phyloP scores from a whole-genome alignment of 805 yeast genomes.

The Ogataea paraovalis region DNA sequence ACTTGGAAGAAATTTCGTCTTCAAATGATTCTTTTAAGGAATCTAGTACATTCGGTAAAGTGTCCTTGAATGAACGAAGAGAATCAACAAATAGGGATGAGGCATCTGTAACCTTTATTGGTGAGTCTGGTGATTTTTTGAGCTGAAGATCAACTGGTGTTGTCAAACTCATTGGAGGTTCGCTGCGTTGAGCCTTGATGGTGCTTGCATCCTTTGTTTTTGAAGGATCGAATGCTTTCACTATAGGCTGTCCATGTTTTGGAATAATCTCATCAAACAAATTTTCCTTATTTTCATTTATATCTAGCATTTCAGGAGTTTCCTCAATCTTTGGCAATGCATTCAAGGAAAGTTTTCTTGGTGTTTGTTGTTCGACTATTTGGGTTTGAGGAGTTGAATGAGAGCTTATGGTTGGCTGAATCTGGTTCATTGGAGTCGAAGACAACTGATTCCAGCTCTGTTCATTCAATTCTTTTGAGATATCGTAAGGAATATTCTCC shows the following conservation, averaged over 20 bases:
- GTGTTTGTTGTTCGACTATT: background rate
- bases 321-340: background rate
- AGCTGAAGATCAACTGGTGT: too few relatives aligned
- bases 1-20: conserved; percentile 38
- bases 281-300: conserved; percentile 48
- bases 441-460: background rate
- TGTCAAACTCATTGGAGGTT: background rate
- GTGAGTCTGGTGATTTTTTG: background rate
- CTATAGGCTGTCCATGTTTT: background rate
- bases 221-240: background rate
- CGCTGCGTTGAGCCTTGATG: conserved; percentile 4
- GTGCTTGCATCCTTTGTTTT: background rate
- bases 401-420: background rate
- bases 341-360: background rate
- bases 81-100: conserved; percentile 8
- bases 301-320: conserved; percentile 25
- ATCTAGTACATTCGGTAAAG: conserved; percentile 19
- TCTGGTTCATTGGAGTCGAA: background rate
- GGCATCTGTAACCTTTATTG: conserved; percentile 4
- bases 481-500: conserved; percentile 18
- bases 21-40: conserved; percentile 22
- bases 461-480: conserved; percentile 16
- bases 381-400: conserved; percentile 1
- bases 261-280: conserved; percentile 32
- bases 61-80: conserved; percentile 17